Conservation (phyloP, 495 filamentous ascomycete genomes). For the Talaromyces adpressus region DNA sequence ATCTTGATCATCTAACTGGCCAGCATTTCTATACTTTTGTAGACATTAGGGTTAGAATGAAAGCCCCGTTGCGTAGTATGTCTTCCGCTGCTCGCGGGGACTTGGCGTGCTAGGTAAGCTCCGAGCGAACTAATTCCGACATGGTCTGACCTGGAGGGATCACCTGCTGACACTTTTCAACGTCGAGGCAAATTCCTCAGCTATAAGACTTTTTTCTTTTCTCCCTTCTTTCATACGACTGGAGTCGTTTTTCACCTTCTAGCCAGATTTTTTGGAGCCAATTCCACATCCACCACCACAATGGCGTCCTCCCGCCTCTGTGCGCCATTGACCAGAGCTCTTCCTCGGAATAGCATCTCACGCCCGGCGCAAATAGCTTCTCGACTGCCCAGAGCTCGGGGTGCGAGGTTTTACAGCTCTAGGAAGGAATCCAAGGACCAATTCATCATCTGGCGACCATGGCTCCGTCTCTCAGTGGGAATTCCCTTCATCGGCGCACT, state of each 20-base stretch:
- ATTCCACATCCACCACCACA: neutral
- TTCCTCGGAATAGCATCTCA: neutral
- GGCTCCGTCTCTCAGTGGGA: slow-evolving; percentile 51
- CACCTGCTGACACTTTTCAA: neutral
- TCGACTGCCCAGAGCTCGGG: neutral
- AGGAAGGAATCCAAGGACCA: slow-evolving; percentile 9
- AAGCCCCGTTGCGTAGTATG: no score
- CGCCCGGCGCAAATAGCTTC: neutral
- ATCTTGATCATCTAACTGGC: no score
- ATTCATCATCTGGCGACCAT: slow-evolving; percentile 44
- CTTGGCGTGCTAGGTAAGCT: neutral
- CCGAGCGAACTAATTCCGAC: neutral
- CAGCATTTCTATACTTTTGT: no score
- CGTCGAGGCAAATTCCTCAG: neutral
- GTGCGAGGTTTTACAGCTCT: neutral
- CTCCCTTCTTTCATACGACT: neutral
- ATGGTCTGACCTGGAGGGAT: neutral
- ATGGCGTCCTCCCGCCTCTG: slow-evolving; percentile 2
- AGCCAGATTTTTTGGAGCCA: neutral
- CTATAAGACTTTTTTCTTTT: neutral
- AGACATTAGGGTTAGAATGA: no score
- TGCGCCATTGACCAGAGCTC: neutral
- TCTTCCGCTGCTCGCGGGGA: no score
- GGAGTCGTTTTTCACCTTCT: neutral
- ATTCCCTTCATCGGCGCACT: slow-evolving; percentile 55